Base-by-base conservation (phyloP, 805 yeast genomes). In the Scheffersomyces lignosus region DNA sequence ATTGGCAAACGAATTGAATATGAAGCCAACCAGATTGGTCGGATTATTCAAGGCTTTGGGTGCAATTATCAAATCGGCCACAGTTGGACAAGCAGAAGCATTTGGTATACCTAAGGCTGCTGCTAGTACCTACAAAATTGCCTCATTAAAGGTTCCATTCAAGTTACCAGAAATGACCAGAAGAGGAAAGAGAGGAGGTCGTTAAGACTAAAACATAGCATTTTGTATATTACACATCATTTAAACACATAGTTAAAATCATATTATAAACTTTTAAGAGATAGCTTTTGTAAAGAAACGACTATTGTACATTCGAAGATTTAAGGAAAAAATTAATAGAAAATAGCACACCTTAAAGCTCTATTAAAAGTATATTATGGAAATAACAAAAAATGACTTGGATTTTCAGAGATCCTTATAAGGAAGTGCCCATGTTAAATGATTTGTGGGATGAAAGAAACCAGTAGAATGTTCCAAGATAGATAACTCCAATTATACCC, bases 101-200 rank as follows among this genome's bases (percentile, higher is more conserved):
- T 74, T 80, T 46, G 84, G 83, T 20, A 71, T 84, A 41, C 77
- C 84, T 33, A 82, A 77, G 60, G 62, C 73, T 35, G 66, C 73
- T 37, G 81, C 81, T 10, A 59, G 78, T 7, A 72, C 79, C 26
- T 83, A 84, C 63, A 87, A 88, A 62, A 71, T 91, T 48, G 98
- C 97, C 3, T 64, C 78, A 13, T 74, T 93, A 61, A 81, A 77
- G 58, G 96, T 89, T 22, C 99, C 99, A 27, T 85, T 93, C 66
- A 82, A 80, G 57, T 70, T 87, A 34, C 99, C 99, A 5, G 91
- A 85, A 50, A 73, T 86, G 74, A 75, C 81, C 8, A 80, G 81
- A 68, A 73, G 86, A 54, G 80, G 80, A 27, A 70, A 76, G 56
- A 71, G 62, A 44, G 37, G 41, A 20, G 24, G 5, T 61, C 65